Percentiles rank a stretch among this genome's conserved stretches.
Conservation (phyloP, 2,329 filamentous ascomycete species). For the Pseudocercospora musae region DNA sequence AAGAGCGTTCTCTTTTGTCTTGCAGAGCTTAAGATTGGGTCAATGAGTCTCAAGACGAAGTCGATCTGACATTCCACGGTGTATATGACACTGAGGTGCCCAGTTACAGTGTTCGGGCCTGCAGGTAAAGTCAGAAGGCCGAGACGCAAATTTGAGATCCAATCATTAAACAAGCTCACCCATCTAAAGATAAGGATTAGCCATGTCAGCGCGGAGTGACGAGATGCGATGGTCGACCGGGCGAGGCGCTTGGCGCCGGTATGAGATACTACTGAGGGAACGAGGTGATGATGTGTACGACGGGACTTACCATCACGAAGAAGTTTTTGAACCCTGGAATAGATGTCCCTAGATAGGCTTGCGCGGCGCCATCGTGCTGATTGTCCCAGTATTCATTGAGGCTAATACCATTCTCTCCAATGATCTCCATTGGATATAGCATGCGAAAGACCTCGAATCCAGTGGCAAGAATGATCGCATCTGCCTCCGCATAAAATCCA, state of each 20-base stretch:
- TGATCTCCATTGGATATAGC: conserved; percentile 48
- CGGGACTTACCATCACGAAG: conserved; percentile 35
- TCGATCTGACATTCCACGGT: conserved; percentile 54
- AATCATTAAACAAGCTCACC: neutral
- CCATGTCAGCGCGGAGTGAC: neutral
- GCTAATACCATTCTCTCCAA: conserved; percentile 41
- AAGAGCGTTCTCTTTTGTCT: conserved; percentile 31
- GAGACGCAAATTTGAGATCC: neutral
- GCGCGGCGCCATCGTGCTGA: conserved; percentile 32
- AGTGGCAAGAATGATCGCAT: conserved; percentile 49
- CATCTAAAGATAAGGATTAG: neutral
- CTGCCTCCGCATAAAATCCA: conserved; percentile 41
- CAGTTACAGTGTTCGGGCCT: conserved; percentile 48
- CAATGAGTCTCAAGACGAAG: conserved; percentile 43
- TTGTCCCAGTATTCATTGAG: conserved; percentile 42
- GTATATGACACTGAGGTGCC: conserved; percentile 51
- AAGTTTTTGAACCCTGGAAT: conserved; percentile 49
- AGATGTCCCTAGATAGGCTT: conserved; percentile 52
- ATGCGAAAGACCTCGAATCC: conserved; percentile 50
- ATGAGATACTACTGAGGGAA: too few relatives aligned
- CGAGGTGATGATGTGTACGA: neutral
- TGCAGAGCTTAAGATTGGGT: conserved; percentile 40
- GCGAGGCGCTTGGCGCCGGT: too few relatives aligned
- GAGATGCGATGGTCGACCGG: too few relatives aligned
- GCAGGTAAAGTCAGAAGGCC: conserved; percentile 28